phyloP scores from a whole-genome alignment of 352 stramenopile genomes.

The Phytophthora litchii region DNA sequence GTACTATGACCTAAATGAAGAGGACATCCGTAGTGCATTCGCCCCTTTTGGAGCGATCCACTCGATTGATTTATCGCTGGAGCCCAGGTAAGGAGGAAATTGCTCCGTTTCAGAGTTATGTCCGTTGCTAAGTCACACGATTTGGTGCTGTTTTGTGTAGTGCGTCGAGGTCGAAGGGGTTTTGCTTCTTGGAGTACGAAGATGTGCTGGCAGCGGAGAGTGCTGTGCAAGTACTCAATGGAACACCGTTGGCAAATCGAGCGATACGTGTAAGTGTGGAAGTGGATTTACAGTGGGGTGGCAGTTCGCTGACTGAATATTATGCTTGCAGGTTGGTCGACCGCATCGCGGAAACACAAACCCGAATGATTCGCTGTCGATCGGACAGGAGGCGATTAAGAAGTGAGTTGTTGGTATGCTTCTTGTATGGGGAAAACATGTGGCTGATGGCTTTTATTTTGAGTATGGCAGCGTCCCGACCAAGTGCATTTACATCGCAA shows the following conservation, averaged over 20 bases:
- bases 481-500: conserved; percentile 77
- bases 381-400: conserved; percentile 81
- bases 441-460: conserved; percentile 8
- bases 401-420: conserved; percentile 41
- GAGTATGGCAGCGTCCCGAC: conserved; percentile 51
- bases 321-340: conserved; percentile 59
- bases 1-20: conserved; percentile 85
- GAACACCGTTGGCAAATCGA: conserved; percentile 61
- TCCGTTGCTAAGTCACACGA: neutral
- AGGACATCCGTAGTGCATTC: conserved; percentile 73
- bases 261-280: conserved; percentile 52
- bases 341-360: conserved; percentile 75
- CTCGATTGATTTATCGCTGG: conserved; percentile 79
- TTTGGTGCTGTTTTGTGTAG: conserved; percentile 30
- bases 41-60: conserved; percentile 70
- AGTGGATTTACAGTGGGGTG: neutral
- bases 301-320: neutral
- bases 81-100: conserved; percentile 55
- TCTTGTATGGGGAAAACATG: neutral
- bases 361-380: conserved; percentile 61
- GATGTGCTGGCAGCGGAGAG: conserved; percentile 82
- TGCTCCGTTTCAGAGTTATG: neutral
- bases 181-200: conserved; percentile 85
- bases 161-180: conserved; percentile 72
- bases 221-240: conserved; percentile 80